These are phyloP conservation scores for Sarocladium oryzae DNA, from an alignment of 2,329 filamentous ascomycete genomes.

Conservation along the genomic window DNA sequence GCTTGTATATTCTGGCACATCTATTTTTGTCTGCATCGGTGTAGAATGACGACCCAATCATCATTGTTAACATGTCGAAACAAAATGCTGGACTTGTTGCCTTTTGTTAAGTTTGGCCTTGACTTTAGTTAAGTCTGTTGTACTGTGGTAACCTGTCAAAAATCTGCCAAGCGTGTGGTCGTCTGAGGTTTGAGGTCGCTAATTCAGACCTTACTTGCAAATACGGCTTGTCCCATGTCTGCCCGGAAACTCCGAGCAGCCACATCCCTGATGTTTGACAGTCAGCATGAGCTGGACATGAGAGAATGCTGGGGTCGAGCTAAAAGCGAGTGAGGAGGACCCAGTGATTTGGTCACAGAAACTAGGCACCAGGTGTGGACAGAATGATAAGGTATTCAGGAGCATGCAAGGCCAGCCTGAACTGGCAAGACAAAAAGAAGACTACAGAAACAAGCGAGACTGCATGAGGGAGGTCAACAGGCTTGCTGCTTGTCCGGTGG, in stretches of 20 bases:
- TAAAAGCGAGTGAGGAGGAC: background rate
- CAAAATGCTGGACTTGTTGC: too few species aligned
- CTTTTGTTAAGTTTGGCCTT: too few species aligned
- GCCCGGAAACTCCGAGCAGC: background rate
- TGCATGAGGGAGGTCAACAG: background rate
- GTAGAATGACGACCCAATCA: too few species aligned
- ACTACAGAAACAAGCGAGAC: background rate
- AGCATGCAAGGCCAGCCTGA: background rate
- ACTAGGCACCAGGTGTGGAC: background rate
- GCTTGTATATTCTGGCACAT: background rate
- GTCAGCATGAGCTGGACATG: background rate
- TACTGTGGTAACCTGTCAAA: too few species aligned
- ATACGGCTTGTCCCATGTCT: too few species aligned
- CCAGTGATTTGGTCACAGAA: background rate
- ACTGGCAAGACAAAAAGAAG: background rate
- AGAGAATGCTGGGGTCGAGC: too few species aligned
- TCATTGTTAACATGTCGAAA: too few species aligned
- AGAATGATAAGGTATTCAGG: too few species aligned
- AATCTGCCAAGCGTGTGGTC: too few species aligned
- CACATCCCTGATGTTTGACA: background rate
- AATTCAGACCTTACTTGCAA: too few species aligned
- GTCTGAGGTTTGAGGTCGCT: too few species aligned
- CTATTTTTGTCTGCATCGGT: constrained; percentile 2
- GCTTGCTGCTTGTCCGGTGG: background rate
- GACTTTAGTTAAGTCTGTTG: too few species aligned